Percentiles rank a stretch among this genome's conserved stretches.
Evolutionary conservation across 768 basidiomycete species (phyloP).

Genomic region (Leccinum aurantiacum): DNA sequence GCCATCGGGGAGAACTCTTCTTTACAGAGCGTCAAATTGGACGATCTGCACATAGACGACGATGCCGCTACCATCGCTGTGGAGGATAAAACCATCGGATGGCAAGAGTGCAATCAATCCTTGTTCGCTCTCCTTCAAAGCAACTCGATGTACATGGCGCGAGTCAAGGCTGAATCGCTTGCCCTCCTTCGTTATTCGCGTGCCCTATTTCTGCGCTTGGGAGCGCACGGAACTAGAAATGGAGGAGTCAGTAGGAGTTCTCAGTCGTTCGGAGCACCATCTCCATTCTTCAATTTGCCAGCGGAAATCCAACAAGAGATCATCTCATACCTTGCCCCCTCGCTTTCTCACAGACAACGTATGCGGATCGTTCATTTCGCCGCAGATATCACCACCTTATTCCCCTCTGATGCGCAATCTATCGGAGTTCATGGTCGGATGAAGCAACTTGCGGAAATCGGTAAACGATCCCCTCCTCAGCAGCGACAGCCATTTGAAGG

Average conservation of each 20-base stretch:
- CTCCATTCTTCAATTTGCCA: constrained; percentile 47
- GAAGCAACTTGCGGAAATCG: constrained; percentile 9
- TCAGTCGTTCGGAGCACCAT: constrained; percentile 5
- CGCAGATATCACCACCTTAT: constrained; percentile 46
- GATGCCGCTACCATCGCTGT: constrained; percentile 26
- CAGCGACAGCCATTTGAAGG: constrained; percentile 29
- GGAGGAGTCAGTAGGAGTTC: constrained; percentile 7
- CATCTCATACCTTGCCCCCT: constrained; percentile 57
- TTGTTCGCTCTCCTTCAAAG: constrained; percentile 40
- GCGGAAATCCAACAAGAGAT: constrained; percentile 57
- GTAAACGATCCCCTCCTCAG: constrained; percentile 9
- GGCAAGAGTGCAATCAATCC: constrained; percentile 34
- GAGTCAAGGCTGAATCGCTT: constrained; percentile 47
- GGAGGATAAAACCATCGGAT: constrained; percentile 25
- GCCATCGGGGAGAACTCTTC: constrained; percentile 50
- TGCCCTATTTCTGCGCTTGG: constrained; percentile 44
- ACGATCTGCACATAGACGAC: constrained; percentile 40
- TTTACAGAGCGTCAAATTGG: constrained; percentile 49
- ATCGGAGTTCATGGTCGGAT: constrained; percentile 6
- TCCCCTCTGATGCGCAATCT: constrained; percentile 30
- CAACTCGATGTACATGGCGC: constrained; percentile 42
- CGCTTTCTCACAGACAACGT: constrained; percentile 54
- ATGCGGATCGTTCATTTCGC: constrained; percentile 55
- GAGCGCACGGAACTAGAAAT: constrained; percentile 5
- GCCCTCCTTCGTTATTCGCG: constrained; percentile 51